These are phyloP conservation scores for Cladosporium velox DNA, from an alignment of 2,329 filamentous ascomycete species.

Conservation along the genomic window DNA sequence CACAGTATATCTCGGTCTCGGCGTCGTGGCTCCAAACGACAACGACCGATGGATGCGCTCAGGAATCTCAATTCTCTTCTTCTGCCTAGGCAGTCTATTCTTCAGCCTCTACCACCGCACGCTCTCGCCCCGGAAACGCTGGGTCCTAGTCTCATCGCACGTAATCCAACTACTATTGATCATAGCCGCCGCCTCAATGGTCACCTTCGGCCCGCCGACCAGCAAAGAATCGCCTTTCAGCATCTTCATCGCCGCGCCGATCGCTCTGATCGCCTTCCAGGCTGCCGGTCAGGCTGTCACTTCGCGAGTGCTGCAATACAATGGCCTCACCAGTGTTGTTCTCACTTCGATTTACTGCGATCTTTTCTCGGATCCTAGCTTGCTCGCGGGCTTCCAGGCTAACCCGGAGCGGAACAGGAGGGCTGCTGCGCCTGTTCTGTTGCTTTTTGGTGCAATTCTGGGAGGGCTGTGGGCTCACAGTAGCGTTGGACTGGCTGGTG, in stretches of 20 bases:
- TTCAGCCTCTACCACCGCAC: conserved; percentile 69
- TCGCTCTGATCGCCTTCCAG: conserved; percentile 73
- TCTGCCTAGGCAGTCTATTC: conserved; percentile 71
- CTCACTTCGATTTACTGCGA: conserved; percentile 82
- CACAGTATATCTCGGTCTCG: conserved; percentile 76
- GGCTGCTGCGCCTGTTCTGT: conserved; percentile 51
- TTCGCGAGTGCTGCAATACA: conserved; percentile 68
- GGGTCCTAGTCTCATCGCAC: conserved; percentile 59
- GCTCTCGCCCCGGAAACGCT: conserved; percentile 63
- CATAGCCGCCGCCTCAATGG: conserved; percentile 44
- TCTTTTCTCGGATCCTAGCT: conserved; percentile 65
- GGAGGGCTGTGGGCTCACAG: conserved; percentile 60
- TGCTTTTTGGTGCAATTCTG: conserved; percentile 55
- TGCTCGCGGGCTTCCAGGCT: conserved; percentile 44
- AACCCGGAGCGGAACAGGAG: conserved; percentile 59
- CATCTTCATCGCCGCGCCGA: conserved; percentile 59
- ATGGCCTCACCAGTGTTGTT: conserved; percentile 76
- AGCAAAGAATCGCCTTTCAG: conserved; percentile 29
- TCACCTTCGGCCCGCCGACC: conserved; percentile 40
- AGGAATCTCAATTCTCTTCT: conserved; percentile 67
- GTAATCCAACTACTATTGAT: conserved; percentile 44
- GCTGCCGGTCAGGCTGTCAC: conserved; percentile 75
- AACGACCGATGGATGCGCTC: conserved; percentile 70
- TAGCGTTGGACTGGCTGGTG: conserved; percentile 53
- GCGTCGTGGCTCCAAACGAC: conserved; percentile 55